These are phyloP conservation scores for Tetracentron sinense DNA, from an alignment of 164 flowering plant genomes.

Conservation along the genomic window DNA sequence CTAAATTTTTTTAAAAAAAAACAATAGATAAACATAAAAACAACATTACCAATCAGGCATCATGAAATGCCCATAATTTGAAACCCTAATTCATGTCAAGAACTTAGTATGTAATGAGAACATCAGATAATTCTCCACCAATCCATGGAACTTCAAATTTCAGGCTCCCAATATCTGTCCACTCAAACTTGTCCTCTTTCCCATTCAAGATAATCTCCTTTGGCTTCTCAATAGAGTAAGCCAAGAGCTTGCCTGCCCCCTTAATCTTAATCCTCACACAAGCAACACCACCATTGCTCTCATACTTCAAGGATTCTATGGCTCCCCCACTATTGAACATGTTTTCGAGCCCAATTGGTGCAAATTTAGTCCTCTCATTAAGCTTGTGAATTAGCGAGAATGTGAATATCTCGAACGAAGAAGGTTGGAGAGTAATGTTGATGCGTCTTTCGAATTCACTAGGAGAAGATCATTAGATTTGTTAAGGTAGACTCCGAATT, in stretches of 20 bases:
- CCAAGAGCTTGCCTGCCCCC: slow-evolving; percentile 18
- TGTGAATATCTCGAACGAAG: slow-evolving; percentile 16
- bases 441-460: slow-evolving; percentile 5
- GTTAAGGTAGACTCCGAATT: slow-evolving; percentile 4
- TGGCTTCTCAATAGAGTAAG: slow-evolving; percentile 13
- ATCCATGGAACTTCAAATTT: slow-evolving; percentile 16
- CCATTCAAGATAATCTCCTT: slow-evolving; percentile 7
- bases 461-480: not conserved
- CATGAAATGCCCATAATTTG: too few species aligned
- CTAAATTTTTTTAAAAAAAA: too few species aligned
- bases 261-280: slow-evolving; percentile 12
- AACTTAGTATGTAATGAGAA: not conserved
- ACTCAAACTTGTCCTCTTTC: slow-evolving; percentile 5
- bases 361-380: not conserved
- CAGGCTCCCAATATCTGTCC: slow-evolving; percentile 2
- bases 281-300: not conserved
- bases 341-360: slow-evolving; percentile 16
- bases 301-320: slow-evolving; percentile 9
- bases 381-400: slow-evolving; percentile 9
- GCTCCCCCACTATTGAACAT: slow-evolving; percentile 19
- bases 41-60: too few species aligned
- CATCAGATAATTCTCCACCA: slow-evolving; percentile 4
- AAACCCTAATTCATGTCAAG: too few species aligned
- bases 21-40: too few species aligned
- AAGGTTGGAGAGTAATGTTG: slow-evolving; percentile 11